phyloP scores from a whole-genome alignment of 768 basidiomycete genomes.

The Leucosporidium yakuticum region DNA sequence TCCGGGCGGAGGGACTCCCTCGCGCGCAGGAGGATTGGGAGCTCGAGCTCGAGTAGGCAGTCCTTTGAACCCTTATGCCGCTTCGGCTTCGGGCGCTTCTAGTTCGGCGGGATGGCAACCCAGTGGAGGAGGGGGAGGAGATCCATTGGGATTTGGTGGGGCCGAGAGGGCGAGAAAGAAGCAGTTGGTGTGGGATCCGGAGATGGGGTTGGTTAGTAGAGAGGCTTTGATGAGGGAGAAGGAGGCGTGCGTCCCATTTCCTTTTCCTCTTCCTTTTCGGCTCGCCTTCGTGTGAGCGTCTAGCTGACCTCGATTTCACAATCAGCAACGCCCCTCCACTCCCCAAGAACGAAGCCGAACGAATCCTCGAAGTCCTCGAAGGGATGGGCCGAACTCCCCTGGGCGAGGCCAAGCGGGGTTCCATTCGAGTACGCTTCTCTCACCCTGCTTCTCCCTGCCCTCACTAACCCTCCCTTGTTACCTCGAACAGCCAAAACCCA shows the following conservation, averaged over 20 bases:
- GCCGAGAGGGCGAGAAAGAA: conserved; percentile 29
- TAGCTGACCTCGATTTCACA: too few relatives aligned
- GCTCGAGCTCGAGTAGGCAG: neutral
- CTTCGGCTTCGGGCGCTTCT: too few relatives aligned
- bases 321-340: conserved; percentile 23
- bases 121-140: too few relatives aligned
- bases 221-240: conserved; percentile 24
- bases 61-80: neutral
- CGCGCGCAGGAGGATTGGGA: neutral
- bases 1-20: neutral
- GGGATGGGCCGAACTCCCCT: conserved; percentile 32
- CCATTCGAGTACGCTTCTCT: conserved; percentile 4
- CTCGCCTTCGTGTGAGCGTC: too few relatives aligned
- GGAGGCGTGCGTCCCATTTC: conserved; percentile 6
- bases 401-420: conserved; percentile 27
- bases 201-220: conserved; percentile 25
- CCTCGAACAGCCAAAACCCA: conserved; percentile 19
- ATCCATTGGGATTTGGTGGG: neutral
- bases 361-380: conserved; percentile 35
- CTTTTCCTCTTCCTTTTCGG: too few relatives aligned
- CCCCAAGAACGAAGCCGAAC: conserved; percentile 34
- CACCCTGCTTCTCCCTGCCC: too few relatives aligned
- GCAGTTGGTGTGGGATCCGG: conserved; percentile 34
- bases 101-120: too few relatives aligned
- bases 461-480: neutral